Evolutionary conservation across 2,329 filamentous ascomycete species (phyloP).

Genomic region (Xylariomycetidae sp.): DNA sequence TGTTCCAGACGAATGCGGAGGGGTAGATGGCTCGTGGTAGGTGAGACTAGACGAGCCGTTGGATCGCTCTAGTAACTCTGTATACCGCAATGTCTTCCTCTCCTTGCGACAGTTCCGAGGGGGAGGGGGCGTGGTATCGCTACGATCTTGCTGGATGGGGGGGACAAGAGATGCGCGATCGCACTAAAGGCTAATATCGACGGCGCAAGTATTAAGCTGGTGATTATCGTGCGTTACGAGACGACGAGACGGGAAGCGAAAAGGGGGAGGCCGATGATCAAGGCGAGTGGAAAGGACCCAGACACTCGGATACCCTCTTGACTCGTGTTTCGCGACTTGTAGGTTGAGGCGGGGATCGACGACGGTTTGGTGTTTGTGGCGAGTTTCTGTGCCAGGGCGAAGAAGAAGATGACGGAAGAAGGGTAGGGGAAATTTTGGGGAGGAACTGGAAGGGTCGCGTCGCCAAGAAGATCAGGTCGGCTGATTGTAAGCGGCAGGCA

Average conservation of each 20-base stretch:
- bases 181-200: background rate
- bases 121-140: background rate
- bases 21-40: conserved; percentile 2
- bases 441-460: background rate
- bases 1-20: background rate
- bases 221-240: background rate
- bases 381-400: background rate
- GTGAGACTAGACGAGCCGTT: conserved; percentile 6
- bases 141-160: background rate
- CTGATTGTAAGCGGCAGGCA: background rate
- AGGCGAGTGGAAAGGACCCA: background rate
- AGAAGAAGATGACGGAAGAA: background rate
- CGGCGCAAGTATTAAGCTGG: background rate
- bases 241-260: background rate
- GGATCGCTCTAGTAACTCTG: conserved; percentile 1
- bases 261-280: background rate
- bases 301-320: background rate
- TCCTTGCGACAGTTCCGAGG: background rate
- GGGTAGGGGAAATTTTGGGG: background rate
- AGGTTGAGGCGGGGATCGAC: background rate
- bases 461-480: background rate
- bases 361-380: conserved; percentile 1
- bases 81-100: background rate
- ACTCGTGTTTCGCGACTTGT: background rate
- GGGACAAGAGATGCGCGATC: background rate